These are phyloP conservation scores for Dothiorella sarmentorum DNA, from an alignment of 2,329 filamentous ascomycete species.

Conservation along the genomic window DNA sequence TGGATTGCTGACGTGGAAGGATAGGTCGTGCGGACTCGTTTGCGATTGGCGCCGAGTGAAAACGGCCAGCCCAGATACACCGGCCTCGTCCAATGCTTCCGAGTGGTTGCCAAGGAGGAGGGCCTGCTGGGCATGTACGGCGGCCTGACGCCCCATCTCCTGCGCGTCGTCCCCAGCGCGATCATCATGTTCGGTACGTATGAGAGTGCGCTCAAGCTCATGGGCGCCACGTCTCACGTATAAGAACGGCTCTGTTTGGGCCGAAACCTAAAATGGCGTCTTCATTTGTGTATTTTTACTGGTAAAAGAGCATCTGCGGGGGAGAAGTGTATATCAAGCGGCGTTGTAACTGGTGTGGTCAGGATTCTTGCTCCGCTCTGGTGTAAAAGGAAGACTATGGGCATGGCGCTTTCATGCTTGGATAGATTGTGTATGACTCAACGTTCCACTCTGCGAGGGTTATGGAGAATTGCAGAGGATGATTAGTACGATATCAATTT, in stretches of 20 bases:
- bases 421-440: background rate
- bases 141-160: constrained; percentile 84
- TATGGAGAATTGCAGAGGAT: background rate
- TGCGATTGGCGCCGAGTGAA: constrained; percentile 77
- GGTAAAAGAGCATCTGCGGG: background rate
- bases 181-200: constrained; percentile 97
- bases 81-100: constrained; percentile 83
- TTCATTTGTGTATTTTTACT: background rate
- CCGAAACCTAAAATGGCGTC: background rate
- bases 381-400: background rate
- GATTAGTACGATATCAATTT: background rate
- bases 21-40: constrained; percentile 74
- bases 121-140: constrained; percentile 84
- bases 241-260: constrained; percentile 20
- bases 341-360: constrained; percentile 3
- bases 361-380: constrained; percentile 12
- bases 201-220: constrained; percentile 47
- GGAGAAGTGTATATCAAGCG: background rate
- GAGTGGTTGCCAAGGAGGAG: constrained; percentile 82
- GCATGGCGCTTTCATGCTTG: background rate
- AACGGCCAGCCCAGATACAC: constrained; percentile 78
- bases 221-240: constrained; percentile 45
- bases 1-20: background rate
- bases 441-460: background rate
- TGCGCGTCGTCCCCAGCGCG: constrained; percentile 86